Percentiles rank a stretch among this genome's conserved stretches.
Evolutionary conservation across 2,329 filamentous ascomycete genomes (phyloP).

Genomic region (Chrysoporthe cubensis): DNA sequence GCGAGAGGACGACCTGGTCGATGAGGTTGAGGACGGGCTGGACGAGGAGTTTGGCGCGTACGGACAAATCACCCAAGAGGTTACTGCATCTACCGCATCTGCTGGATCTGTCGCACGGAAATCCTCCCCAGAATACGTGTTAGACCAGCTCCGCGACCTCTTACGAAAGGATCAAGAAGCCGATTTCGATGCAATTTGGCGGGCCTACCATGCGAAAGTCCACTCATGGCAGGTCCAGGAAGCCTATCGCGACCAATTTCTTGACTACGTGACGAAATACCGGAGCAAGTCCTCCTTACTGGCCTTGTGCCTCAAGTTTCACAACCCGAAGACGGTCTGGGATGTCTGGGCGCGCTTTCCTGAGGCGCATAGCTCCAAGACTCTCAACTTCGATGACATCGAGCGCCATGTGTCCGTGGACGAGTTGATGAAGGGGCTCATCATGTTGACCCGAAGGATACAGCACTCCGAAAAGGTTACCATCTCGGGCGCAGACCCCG

Average conservation of each 20-base stretch:
- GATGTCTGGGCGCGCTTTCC: slow-evolving; percentile 21
- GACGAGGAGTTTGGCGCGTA: slow-evolving; percentile 1
- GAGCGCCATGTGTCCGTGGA: slow-evolving; percentile 10
- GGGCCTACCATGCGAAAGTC: slow-evolving; percentile 12
- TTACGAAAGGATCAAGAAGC: neutral
- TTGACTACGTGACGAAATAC: slow-evolving; percentile 20
- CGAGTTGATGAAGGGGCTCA: slow-evolving; percentile 17
- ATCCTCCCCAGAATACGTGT: neutral
- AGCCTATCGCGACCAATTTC: slow-evolving; percentile 14
- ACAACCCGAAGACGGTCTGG: slow-evolving; percentile 17
- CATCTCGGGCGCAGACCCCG: slow-evolving; percentile 4
- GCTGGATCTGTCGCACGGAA: neutral
- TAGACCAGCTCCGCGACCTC: slow-evolving; percentile 4
- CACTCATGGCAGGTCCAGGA: neutral
- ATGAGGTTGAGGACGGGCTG: slow-evolving; percentile 4
- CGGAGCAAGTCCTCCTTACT: slow-evolving; percentile 20
- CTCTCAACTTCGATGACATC: slow-evolving; percentile 20
- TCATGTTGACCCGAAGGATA: slow-evolving; percentile 15
- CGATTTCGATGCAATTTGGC: slow-evolving; percentile 18
- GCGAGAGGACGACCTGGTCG: slow-evolving; percentile 1
- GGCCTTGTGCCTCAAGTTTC: slow-evolving; percentile 16
- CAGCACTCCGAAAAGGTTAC: neutral
- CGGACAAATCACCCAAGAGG: neutral
- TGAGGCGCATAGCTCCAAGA: slow-evolving; percentile 15
- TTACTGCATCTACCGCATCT: neutral